These are phyloP conservation scores for Scytalidium lignicola DNA, from an alignment of 2,329 filamentous ascomycete species.

Conservation along the genomic window DNA sequence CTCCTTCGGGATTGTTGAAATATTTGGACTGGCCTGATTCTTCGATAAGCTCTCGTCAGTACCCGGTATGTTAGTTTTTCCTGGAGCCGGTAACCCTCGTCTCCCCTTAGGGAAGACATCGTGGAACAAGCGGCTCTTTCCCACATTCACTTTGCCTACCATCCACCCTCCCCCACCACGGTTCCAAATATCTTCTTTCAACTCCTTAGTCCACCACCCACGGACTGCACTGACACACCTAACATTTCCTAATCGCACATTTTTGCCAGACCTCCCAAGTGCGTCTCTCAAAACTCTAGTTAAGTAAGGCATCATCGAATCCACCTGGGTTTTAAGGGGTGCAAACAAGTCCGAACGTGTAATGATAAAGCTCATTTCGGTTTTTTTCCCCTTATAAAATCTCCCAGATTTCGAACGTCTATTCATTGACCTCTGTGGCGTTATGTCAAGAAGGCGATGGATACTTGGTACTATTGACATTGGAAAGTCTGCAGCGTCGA, in stretches of 20 bases:
- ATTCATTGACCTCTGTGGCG: constrained; percentile 73
- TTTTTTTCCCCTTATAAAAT: constrained; percentile 62
- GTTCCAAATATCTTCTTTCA: constrained; percentile 82
- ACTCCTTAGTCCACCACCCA: constrained; percentile 82
- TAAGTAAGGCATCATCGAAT: constrained; percentile 81
- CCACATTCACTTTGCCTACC: constrained; percentile 97
- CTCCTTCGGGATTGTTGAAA: constrained; percentile 11
- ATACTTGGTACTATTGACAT: constrained; percentile 84
- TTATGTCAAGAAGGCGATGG: constrained; percentile 62
- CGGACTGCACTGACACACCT: constrained; percentile 80
- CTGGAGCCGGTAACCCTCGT: constrained; percentile 17
- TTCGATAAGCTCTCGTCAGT: not conserved
- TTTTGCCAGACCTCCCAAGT: constrained; percentile 60
- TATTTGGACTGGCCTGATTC: too few relatives aligned
- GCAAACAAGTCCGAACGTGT: constrained; percentile 83
- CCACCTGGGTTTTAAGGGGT: constrained; percentile 77
- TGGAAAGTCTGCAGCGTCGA: constrained; percentile 95
- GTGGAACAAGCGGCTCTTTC: constrained; percentile 89
- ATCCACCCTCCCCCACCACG: constrained; percentile 89
- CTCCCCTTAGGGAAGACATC: constrained; percentile 76
- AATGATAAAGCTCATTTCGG: constrained; percentile 84
- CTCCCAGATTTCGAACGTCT: constrained; percentile 64
- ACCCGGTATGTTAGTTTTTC: not conserved
- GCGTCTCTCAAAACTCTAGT: constrained; percentile 70
- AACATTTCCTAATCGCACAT: constrained; percentile 83